Conservation (phyloP, 2,329 filamentous ascomycete genomes). For the Colletotrichum graminicola region DNA sequence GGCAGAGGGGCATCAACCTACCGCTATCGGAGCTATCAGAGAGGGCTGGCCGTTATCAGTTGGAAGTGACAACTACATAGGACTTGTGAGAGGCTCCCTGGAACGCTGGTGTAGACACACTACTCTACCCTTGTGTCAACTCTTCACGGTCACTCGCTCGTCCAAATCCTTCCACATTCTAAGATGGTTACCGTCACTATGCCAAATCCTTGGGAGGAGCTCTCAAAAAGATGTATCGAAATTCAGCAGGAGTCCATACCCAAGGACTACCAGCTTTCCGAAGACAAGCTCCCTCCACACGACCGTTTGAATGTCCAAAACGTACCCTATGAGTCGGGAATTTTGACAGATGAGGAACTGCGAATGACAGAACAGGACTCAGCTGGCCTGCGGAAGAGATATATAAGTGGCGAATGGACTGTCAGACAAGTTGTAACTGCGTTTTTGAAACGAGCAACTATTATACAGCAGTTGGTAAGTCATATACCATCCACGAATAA, state of each 20-base stretch:
- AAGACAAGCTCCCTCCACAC: slow-evolving; percentile 63
- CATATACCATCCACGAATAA: not conserved
- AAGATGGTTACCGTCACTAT: slow-evolving; percentile 4
- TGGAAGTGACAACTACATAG: not conserved
- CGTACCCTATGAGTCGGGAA: slow-evolving; percentile 68
- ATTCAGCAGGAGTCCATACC: slow-evolving; percentile 61
- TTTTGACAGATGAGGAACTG: slow-evolving; percentile 63
- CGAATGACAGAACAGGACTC: slow-evolving; percentile 53
- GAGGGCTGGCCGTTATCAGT: not conserved
- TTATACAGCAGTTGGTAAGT: slow-evolving; percentile 27
- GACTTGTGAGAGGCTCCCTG: not conserved
- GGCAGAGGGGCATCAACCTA: not conserved
- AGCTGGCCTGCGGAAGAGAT: slow-evolving; percentile 13
- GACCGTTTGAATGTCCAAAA: slow-evolving; percentile 66
- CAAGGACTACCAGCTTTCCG: slow-evolving; percentile 67
- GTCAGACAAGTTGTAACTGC: slow-evolving; percentile 48
- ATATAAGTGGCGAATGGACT: slow-evolving; percentile 45
- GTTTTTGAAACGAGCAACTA: slow-evolving; percentile 26
- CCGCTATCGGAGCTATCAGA: not conserved
- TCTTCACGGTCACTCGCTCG: not conserved
- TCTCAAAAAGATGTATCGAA: slow-evolving; percentile 8
- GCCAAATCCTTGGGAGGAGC: slow-evolving; percentile 12
- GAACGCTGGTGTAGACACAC: not conserved
- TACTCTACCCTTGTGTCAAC: not conserved
- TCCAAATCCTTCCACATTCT: not conserved